Evolutionary conservation across 2,329 filamentous ascomycete genomes (phyloP).

Genomic region (Fusarium proliferatum): DNA sequence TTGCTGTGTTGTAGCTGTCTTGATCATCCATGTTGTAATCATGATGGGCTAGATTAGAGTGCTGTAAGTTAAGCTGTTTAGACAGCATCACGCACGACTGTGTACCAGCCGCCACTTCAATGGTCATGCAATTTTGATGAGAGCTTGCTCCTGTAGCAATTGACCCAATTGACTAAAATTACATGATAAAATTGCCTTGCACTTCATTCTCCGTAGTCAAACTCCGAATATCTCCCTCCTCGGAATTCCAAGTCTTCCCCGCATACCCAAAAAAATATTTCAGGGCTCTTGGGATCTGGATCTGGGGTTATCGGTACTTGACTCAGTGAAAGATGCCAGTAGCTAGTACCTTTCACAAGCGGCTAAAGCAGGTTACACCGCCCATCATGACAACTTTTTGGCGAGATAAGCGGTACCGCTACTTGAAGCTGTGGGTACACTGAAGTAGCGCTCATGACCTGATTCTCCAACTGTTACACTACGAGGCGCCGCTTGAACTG

Average conservation of each 20-base stretch:
- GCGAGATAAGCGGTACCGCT: conserved; percentile 28
- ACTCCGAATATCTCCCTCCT: conserved; percentile 22
- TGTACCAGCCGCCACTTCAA: neutral
- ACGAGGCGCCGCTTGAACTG: conserved; percentile 19
- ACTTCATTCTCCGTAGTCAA: conserved; percentile 22
- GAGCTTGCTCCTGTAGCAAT: neutral
- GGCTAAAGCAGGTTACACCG: neutral
- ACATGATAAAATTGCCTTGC: conserved; percentile 13
- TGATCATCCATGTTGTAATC: neutral
- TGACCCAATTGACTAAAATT: conserved; percentile 10
- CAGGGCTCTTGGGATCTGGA: neutral
- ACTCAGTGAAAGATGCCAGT: conserved; percentile 34
- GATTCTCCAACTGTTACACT: conserved; percentile 33
- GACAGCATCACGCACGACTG: neutral
- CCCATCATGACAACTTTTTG: conserved; percentile 13
- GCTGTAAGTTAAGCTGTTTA: neutral
- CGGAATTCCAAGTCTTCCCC: conserved; percentile 30
- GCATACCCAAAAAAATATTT: conserved; percentile 15
- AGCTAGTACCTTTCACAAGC: neutral
- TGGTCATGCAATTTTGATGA: neutral
- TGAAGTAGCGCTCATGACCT: conserved; percentile 19
- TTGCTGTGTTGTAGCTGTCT: neutral
- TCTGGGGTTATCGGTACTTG: conserved; percentile 36
- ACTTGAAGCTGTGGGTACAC: neutral
- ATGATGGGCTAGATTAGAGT: conserved; percentile 1